phyloP scores from a whole-genome alignment of 1,284 basidiomycete species.

The Malassezia brasiliensis region DNA sequence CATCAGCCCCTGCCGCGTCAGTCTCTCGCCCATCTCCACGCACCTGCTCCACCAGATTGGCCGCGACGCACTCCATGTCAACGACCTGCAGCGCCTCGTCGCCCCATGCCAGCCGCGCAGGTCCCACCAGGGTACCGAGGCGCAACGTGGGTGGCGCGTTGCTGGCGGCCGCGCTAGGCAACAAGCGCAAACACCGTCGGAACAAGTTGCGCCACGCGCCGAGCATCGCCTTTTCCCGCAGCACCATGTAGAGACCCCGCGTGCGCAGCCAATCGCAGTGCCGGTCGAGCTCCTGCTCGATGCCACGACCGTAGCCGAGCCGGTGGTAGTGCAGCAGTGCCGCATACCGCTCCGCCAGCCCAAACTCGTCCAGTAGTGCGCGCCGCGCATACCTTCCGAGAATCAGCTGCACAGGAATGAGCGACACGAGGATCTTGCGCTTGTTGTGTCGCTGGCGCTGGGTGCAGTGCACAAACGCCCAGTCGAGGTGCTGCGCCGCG shows the following conservation, averaged over 20 bases:
- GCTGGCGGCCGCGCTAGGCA: constrained; percentile 12
- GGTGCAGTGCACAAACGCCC: constrained; percentile 48
- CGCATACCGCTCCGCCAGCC: constrained; percentile 32
- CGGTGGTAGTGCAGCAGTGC: constrained; percentile 26
- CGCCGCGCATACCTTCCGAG: constrained; percentile 47
- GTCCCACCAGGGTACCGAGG: constrained; percentile 31
- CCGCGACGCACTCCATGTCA: constrained; percentile 49
- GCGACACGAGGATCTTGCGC: constrained; percentile 48
- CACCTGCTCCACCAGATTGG: constrained; percentile 49
- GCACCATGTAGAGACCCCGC: constrained; percentile 47
- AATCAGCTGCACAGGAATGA: constrained; percentile 48
- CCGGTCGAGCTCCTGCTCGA: constrained; percentile 35
- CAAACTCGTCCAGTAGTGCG: constrained; percentile 36
- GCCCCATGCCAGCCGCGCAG: constrained; percentile 45
- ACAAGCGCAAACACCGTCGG: constrained; percentile 20
- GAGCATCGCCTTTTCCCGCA: constrained; percentile 49
- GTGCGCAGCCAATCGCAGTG: constrained; percentile 45
- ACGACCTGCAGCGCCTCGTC: constrained; percentile 40
- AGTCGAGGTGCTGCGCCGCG: constrained; percentile 45
- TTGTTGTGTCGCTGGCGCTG: constrained; percentile 31
- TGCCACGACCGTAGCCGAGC: constrained; percentile 40
- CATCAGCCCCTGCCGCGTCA: constrained; percentile 42
- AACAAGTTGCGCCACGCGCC: constrained; percentile 50
- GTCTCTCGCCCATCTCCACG: constrained; percentile 1
- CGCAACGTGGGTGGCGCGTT: constrained; percentile 45